Base-by-base conservation (phyloP, 495 filamentous ascomycete species). In the Corynascus novoguineensis region DNA sequence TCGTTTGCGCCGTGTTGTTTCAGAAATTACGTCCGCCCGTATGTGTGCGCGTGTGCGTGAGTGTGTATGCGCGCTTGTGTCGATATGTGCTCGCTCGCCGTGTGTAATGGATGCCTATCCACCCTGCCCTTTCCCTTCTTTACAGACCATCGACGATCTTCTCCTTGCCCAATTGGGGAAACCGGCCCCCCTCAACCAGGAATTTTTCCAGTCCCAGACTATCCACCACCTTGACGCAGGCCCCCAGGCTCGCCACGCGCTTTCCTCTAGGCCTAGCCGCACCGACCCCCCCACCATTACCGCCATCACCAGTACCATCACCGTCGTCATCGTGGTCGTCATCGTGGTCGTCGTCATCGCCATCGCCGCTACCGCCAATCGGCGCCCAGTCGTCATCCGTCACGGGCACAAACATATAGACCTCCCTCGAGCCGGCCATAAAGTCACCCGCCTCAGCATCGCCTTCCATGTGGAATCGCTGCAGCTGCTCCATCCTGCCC, bases 391-490 rank as follows among this genome's bases (percentile, higher is more conserved):
- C 63, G 22, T 75, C 73, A 41, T 75, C 73, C 22, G 68, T 73
- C 47, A 72, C 63, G 15, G 73, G 64, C 46, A 71, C 66, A 60
- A 78, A 78, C 63, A 69, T 68, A 59, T 72, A 77, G 19, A 68
- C 57, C 60, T 78, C 75, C 50, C 74, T 63, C 8, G 70, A 65
- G 37, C 65, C 65, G 0, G 71, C 62, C 45, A 66, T 62, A 21
- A 64, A 61, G 29, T 73, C 67, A 29, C 74, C 73, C 28, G 70
- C 73, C 44, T 75, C 71, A 27, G 73, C 71, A 38, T 76, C 75
- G 15, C 75, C 75, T 44, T 78, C 74, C 50, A 78, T 60, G 32
- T 76, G 73, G 35, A 78, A 62, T 9, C 72, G 65, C 49, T 70
- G 57, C 25, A 78, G 69, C 31, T 62, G 59, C 3, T 66, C 63